Base-by-base conservation (phyloP, 495 filamentous ascomycete species). In the Mytilinidion resinicola region DNA sequence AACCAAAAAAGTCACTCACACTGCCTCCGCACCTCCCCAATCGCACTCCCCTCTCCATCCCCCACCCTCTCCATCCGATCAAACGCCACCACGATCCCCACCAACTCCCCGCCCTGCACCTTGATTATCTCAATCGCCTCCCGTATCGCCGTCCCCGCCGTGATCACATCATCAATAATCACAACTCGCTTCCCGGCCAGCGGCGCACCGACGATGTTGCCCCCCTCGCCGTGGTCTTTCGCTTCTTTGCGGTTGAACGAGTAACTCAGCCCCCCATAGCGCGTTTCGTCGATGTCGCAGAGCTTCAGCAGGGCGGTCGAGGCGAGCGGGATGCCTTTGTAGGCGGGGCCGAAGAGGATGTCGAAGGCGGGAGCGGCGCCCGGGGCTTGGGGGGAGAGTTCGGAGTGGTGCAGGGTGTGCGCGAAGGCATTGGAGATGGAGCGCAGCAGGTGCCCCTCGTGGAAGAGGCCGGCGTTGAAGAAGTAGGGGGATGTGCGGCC, bases 401-500 rank as follows among this genome's bases (percentile, higher is more conserved):
- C n/a, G 25, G 25, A 30, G 25, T 30, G 2, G 25, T 30, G 25
- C 46, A 96, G 84, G 49, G 89, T 81, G 46, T 84, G 78, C 7
- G 92, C 91, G 70, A 90, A 97, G 43, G 92, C 90, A 43, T 80
- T 76, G 55, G 84, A 79, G 59, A 93, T 83, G 57, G 88, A 82
- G 56, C 79, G 77, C 56, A 93, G 81, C 17, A 95, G 81, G 57
- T 82, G 75, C 25, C 83, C 86, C 20, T 81, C 82, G 76, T 91
- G 86, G 76, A 96, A 90, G 63, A 86, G 81, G 35, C 89, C 90
- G 15, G 91, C 89, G 73, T 93, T 95, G 85, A 97, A 95, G 81
- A 98, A 96, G 82, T 97, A 96, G n/a, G 93, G 91, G 7, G 90
- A 96, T 67, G 84, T 80, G 61, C 93, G 90, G 63, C 87, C 86